Percentiles rank a stretch among this genome's conserved stretches.
Conservation (phyloP, 441 rosid species). For the Populus trichocarpa region DNA sequence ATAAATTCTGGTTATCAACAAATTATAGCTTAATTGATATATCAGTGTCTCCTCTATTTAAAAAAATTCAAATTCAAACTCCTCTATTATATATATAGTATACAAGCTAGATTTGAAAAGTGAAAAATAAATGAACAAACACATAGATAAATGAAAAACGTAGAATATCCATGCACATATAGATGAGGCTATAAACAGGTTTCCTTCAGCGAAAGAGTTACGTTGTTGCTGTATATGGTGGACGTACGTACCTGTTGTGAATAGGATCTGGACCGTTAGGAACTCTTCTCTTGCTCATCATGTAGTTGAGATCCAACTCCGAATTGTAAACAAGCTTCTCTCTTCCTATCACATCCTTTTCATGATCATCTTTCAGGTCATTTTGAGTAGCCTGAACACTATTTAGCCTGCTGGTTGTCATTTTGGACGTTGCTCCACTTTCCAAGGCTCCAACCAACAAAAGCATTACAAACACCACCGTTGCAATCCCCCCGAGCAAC, state of each 20-base stretch:
- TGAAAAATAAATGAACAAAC: neutral
- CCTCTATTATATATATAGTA: too few relatives aligned
- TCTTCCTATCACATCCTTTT: conserved; percentile 13
- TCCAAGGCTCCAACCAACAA: conserved; percentile 28
- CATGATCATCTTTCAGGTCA: conserved; percentile 1
- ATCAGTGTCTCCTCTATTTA: too few relatives aligned
- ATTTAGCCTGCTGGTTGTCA: neutral
- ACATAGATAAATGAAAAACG: neutral
- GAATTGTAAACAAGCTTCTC: conserved; percentile 33
- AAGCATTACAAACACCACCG: conserved; percentile 29
- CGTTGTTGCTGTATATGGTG: neutral
- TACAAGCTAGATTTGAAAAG: too few relatives aligned
- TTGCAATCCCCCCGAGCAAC: conserved; percentile 22
- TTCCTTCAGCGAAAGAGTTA: too few relatives aligned
- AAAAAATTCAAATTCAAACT: too few relatives aligned
- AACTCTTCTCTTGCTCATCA: conserved; percentile 69
- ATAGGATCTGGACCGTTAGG: conserved; percentile 95
- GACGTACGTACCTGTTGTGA: conserved; percentile 64
- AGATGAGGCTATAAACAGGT: too few relatives aligned
- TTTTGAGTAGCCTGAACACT: conserved; percentile 1
- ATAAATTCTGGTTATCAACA: too few relatives aligned
- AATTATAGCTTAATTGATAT: too few relatives aligned
- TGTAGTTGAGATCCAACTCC: conserved; percentile 44
- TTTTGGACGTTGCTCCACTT: conserved; percentile 19
- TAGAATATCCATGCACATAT: neutral